Evolutionary conservation across 352 stramenopile species (phyloP), one percentile per base, ranked within the genome.

Genomic region (Phytophthora meadii): DNA sequence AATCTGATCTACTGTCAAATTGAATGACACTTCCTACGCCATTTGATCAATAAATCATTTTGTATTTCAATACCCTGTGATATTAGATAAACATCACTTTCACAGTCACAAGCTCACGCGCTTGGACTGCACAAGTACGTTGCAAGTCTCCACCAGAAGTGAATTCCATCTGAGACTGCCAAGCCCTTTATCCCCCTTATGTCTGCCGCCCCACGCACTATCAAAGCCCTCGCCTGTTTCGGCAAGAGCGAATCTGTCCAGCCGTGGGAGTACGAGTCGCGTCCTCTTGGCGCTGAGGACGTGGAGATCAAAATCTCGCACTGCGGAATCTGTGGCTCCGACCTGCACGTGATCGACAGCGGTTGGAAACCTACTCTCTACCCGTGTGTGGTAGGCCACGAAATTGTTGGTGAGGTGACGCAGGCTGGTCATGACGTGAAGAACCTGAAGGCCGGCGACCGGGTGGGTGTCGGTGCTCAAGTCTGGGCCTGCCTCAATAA

Each of bases 381-480:
- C 54, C 80, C 77, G 36, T 73, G 72, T 55, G 65, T 89, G 1
- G 65, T 77, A 1, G 80, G 77, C 19, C 79, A 87, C 51, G 77
- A 88, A 63, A 88, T 88, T 63, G 72, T 88, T 15, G 80, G 79
- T 6, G 66, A 81, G 17, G 70, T 88, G 19, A 80, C 74, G 5
- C 46, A 56, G 17, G 71, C 56, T 0, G 79, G 79, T 2, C 17
- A 54, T 3, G 58, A 84, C 1, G 89, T 97, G 2, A 77, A 63
- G 32, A 68, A 80, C 19, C 79, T 94, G 44, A 71, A 79, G 37
- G 82, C 93, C 4, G 90, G 90, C 11, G 84, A 96, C 66, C 60
- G 72, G 14, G 87, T 92, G 2, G 89, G 89, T 37, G 87, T 97
- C 34, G 89, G 89, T 22, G 88, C 80, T 10, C 81, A 94, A 52